phyloP scores from a whole-genome alignment of 176 grass and related monocot species.

The Panicum miliaceum region DNA sequence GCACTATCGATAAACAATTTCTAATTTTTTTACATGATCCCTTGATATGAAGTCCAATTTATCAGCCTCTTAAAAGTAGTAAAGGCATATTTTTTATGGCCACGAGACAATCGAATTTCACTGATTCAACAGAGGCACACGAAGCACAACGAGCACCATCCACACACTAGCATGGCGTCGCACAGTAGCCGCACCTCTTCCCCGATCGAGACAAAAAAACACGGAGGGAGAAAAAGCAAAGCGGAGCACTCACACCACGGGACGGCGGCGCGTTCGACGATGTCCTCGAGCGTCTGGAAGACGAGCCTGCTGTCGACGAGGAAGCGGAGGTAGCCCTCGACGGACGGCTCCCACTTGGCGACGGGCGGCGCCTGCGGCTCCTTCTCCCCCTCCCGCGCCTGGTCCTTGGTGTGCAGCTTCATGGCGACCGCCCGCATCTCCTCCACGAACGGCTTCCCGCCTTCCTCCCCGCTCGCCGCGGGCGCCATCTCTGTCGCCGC shows the following conservation, averaged over 20 bases:
- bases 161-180: background rate
- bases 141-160: conserved; percentile 2
- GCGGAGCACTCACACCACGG: conserved; percentile 72
- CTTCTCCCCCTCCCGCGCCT: conserved; percentile 86
- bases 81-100: background rate
- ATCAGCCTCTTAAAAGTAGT: background rate
- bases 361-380: conserved; percentile 73
- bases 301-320: conserved; percentile 95
- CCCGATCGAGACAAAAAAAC: conserved; percentile 20
- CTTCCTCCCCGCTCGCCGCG: conserved; percentile 41
- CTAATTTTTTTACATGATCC: background rate
- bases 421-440: conserved; percentile 94
- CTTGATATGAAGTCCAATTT: background rate
- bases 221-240: background rate
- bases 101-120: background rate
- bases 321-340: conserved; percentile 79
- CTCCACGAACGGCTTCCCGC: conserved; percentile 71
- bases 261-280: conserved; percentile 67
- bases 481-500: conserved; percentile 60
- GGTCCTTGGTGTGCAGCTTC: conserved; percentile 90
- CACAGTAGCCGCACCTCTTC: background rate
- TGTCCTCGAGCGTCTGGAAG: conserved; percentile 76
- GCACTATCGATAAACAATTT: background rate
- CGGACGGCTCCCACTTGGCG: conserved; percentile 72
- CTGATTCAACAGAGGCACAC: conserved; percentile 11